Evolutionary conservation across 768 basidiomycete genomes (phyloP).

Genomic region (Antrodiella citrinella): DNA sequence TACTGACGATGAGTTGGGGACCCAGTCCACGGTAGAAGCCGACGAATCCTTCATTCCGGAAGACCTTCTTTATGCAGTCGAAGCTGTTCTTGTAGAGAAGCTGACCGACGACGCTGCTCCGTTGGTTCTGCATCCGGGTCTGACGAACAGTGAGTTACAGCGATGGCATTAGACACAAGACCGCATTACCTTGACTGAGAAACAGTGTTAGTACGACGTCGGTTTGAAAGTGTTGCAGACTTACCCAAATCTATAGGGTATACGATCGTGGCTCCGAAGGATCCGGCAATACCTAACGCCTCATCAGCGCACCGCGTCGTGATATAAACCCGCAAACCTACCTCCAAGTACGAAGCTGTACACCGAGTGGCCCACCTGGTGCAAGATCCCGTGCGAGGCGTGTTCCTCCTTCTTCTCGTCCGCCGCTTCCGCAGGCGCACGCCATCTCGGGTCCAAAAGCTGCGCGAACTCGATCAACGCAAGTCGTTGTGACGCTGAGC

Average conservation of each 20-base stretch:
- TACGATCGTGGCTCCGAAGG: constrained; percentile 93
- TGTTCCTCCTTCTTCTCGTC: constrained; percentile 24
- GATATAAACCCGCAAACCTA: constrained; percentile 23
- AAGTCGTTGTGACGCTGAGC: constrained; percentile 59
- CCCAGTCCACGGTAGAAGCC: constrained; percentile 98
- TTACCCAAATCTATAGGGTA: constrained; percentile 92
- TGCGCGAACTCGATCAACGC: constrained; percentile 89
- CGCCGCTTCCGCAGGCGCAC: constrained; percentile 51
- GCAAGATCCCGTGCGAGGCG: constrained; percentile 37
- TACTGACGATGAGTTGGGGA: constrained; percentile 80
- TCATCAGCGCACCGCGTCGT: constrained; percentile 11
- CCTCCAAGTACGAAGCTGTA: constrained; percentile 90
- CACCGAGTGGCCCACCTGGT: constrained; percentile 54
- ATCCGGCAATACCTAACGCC: constrained; percentile 76
- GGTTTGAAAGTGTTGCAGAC: constrained; percentile 22
- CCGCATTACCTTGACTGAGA: constrained; percentile 71
- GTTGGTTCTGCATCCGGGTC: constrained; percentile 87
- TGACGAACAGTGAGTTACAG: neutral
- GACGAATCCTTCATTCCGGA: constrained; percentile 84
- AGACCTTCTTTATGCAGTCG: constrained; percentile 90
- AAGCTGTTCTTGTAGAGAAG: constrained; percentile 93
- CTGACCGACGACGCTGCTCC: constrained; percentile 94
- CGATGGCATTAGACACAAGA: neutral
- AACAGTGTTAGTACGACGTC: neutral
- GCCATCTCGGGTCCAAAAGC: constrained; percentile 86